Percentiles rank a stretch among this genome's conserved stretches.
Conservation (phyloP, 2,329 filamentous ascomycete genomes). For the Arachnopeziza araneosa region DNA sequence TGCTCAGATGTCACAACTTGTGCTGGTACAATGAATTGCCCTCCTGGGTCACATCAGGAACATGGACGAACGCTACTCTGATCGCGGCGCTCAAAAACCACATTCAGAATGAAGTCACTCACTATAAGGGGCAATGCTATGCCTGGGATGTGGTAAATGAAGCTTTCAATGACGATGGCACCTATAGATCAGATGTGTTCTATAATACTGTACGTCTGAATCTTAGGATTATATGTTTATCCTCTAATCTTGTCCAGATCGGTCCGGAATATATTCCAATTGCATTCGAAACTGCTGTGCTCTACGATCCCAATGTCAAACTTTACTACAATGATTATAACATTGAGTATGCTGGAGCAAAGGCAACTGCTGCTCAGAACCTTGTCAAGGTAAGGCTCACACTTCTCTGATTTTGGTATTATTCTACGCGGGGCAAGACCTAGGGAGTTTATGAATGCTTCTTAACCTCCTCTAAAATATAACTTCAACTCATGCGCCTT, state of each 20-base stretch:
- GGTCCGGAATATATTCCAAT: conserved; percentile 46
- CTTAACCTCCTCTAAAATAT: too few species aligned
- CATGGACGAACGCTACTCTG: conserved; percentile 55
- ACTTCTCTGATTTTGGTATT: background rate
- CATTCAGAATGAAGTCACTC: conserved; percentile 51
- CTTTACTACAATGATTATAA: conserved; percentile 52
- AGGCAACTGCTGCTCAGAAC: conserved; percentile 39
- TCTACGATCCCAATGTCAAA: conserved; percentile 23
- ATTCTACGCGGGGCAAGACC: too few species aligned
- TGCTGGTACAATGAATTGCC: conserved; percentile 49
- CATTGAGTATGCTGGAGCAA: conserved; percentile 48
- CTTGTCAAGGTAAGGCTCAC: conserved; percentile 33
- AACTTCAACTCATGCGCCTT: too few species aligned
- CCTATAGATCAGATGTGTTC: conserved; percentile 48
- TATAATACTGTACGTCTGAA: conserved; percentile 34
- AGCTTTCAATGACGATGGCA: conserved; percentile 53
- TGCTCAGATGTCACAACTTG: conserved; percentile 55
- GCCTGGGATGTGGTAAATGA: conserved; percentile 66
- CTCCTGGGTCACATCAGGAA: conserved; percentile 41
- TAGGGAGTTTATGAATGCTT: too few species aligned
- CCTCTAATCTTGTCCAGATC: conserved; percentile 24
- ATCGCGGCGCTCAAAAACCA: conserved; percentile 52
- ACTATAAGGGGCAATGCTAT: conserved; percentile 57
- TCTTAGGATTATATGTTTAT: conserved; percentile 32
- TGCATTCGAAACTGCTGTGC: conserved; percentile 25